Percentiles rank a stretch among this genome's conserved stretches.
phyloP scores from a whole-genome alignment of 2,329 filamentous ascomycete species.

The Monascus ruber region DNA sequence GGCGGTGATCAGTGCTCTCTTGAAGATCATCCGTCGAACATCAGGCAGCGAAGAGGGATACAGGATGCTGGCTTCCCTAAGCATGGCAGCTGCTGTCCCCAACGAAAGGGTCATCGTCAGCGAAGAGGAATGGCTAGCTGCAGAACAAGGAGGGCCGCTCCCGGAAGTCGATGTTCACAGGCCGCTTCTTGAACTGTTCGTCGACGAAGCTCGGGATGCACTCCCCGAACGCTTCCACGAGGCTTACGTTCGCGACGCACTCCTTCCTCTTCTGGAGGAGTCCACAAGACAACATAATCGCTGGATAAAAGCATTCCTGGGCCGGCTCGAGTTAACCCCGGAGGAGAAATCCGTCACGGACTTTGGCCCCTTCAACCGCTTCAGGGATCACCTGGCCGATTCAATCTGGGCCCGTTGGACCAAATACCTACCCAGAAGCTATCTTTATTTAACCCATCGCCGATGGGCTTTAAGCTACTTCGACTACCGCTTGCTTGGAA shows the following conservation, averaged over 20 bases:
- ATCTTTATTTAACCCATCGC: conserved; percentile 6
- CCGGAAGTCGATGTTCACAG: conserved; percentile 2
- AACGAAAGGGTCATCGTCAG: conserved; percentile 3
- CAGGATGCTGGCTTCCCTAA: conserved; percentile 1
- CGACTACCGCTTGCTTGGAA: too few relatives aligned
- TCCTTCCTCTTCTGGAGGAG: conserved; percentile 9
- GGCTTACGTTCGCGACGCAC: conserved; percentile 5
- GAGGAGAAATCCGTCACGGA: not conserved
- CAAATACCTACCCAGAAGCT: conserved; percentile 7
- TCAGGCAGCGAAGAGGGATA: conserved; percentile 1
- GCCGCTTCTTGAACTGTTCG: conserved; percentile 5
- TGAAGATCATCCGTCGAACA: conserved; percentile 6
- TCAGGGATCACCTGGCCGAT: not conserved
- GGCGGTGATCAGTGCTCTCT: too few relatives aligned
- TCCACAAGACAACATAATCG: conserved; percentile 8
- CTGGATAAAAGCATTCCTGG: conserved; percentile 12
- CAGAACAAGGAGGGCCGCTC: conserved; percentile 4
- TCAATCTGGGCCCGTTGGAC: conserved; percentile 4
- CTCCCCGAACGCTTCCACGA: conserved; percentile 3
- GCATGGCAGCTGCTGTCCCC: conserved; percentile 3
- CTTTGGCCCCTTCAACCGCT: conserved; percentile 12
- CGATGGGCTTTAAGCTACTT: conserved; percentile 6
- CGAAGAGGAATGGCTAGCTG: conserved; percentile 5
- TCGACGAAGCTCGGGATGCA: not conserved
- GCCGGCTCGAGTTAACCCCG: conserved; percentile 1